These are phyloP conservation scores for Flammula alnicola DNA, from an alignment of 1,284 basidiomycete species.

Conservation along the genomic window DNA sequence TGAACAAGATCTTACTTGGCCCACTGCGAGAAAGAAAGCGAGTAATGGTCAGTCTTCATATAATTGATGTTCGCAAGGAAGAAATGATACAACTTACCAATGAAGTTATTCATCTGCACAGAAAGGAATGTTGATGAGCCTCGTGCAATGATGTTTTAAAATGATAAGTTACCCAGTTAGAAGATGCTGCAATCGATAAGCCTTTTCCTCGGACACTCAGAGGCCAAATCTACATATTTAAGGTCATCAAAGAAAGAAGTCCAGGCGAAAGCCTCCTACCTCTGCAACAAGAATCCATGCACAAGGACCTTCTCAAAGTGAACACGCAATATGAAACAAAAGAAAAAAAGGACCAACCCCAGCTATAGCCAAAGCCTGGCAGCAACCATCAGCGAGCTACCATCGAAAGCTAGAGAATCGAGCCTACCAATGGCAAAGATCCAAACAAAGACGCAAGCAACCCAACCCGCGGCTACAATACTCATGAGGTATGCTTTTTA, in stretches of 20 bases:
- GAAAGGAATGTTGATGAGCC: not conserved
- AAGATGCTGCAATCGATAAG: constrained; percentile 69
- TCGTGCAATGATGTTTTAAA: not conserved
- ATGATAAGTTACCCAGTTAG: constrained; percentile 62
- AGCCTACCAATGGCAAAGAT: constrained; percentile 62
- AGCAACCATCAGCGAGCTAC: not conserved
- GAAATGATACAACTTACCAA: constrained; percentile 48
- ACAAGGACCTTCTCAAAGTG: too few species aligned
- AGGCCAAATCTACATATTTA: constrained; percentile 56
- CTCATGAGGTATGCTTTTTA: not conserved
- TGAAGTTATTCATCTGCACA: constrained; percentile 77
- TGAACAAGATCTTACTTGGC: constrained; percentile 13
- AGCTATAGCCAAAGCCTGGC: constrained; percentile 66
- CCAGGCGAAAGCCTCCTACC: constrained; percentile 28
- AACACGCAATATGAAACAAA: too few species aligned
- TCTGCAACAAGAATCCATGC: constrained; percentile 70
- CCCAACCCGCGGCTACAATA: constrained; percentile 62
- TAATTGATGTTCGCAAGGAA: constrained; percentile 11
- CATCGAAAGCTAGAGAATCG: not conserved
- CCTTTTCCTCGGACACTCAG: constrained; percentile 71
- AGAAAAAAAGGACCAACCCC: too few species aligned
- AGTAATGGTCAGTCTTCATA: constrained; percentile 10
- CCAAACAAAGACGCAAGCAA: constrained; percentile 68
- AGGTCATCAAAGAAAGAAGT: not conserved
- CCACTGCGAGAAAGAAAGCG: constrained; percentile 12